Percentiles rank a stretch among this genome's conserved stretches.
These are phyloP conservation scores for Helicocarpus griseus DNA, from an alignment of 2,329 filamentous ascomycete species.

Conservation along the genomic window DNA sequence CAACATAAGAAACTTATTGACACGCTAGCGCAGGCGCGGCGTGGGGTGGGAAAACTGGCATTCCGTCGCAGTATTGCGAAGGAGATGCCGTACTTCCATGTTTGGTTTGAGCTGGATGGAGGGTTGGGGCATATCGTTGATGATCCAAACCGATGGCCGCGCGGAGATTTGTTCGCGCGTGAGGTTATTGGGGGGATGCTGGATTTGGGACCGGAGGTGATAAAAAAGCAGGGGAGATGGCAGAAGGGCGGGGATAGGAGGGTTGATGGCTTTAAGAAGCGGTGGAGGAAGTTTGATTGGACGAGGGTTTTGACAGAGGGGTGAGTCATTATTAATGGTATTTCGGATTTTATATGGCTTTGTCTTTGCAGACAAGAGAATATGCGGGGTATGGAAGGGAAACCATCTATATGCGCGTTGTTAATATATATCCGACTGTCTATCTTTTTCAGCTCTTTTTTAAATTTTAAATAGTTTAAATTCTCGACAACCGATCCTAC, in stretches of 20 bases:
- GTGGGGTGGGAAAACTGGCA: conserved; percentile 65
- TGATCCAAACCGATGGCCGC: conserved; percentile 74
- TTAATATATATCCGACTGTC: no score
- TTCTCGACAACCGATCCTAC: no score
- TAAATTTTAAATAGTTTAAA: no score
- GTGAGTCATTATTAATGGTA: conserved; percentile 7
- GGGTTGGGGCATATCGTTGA: conserved; percentile 90
- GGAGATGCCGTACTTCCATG: conserved; percentile 98
- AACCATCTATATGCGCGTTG: no score
- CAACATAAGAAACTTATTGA: conserved; percentile 95
- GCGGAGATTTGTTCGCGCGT: conserved; percentile 82
- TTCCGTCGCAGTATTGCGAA: conserved; percentile 78
- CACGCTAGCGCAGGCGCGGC: conserved; percentile 50
- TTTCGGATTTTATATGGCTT: background rate
- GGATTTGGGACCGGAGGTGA: conserved; percentile 67
- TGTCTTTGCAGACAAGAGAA: no score
- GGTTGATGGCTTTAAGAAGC: conserved; percentile 67
- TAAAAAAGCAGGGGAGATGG: conserved; percentile 89
- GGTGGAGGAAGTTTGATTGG: conserved; percentile 93
- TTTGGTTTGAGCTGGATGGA: conserved; percentile 88
- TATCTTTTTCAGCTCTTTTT: no score
- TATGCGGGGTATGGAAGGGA: no score
- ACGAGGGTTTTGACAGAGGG: conserved; percentile 51
- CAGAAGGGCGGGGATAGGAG: conserved; percentile 54
- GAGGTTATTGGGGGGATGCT: conserved; percentile 91